These are phyloP conservation scores for Alternaria sp. DNA, from an alignment of 2,329 filamentous ascomycete species.

Conservation along the genomic window DNA sequence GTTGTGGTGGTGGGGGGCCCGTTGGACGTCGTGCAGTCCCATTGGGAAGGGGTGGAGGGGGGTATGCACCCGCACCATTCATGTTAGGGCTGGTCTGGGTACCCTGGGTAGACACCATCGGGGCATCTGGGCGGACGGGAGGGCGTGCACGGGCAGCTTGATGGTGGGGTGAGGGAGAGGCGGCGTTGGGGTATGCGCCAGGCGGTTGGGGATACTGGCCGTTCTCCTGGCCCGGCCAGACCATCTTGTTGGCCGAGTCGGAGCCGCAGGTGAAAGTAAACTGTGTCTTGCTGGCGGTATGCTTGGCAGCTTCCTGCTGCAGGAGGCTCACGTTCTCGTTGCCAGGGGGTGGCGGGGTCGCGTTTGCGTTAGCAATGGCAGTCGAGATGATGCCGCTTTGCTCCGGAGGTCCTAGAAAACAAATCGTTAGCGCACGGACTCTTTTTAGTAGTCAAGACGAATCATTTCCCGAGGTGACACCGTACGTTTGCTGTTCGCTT, in stretches of 20 bases:
- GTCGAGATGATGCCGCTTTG: slow-evolving; percentile 88
- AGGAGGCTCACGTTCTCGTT: slow-evolving; percentile 83
- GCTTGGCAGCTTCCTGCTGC: slow-evolving; percentile 71
- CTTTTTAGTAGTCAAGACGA: slow-evolving; percentile 18
- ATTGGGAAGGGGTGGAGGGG: slow-evolving; percentile 30
- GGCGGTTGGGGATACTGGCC: slow-evolving; percentile 49
- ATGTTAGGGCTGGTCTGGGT: slow-evolving; percentile 65
- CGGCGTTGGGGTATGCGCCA: slow-evolving; percentile 43
- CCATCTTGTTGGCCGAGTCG: slow-evolving; percentile 80
- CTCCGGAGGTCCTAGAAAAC: slow-evolving; percentile 48
- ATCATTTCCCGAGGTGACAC: slow-evolving; percentile 40
- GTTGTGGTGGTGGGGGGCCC: slow-evolving; percentile 50
- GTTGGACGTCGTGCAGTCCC: slow-evolving; percentile 48
- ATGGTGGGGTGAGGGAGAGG: slow-evolving; percentile 28
- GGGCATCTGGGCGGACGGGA: slow-evolving; percentile 42
- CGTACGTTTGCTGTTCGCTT: slow-evolving; percentile 52
- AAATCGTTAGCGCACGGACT: slow-evolving; percentile 50
- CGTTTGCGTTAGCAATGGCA: slow-evolving; percentile 82
- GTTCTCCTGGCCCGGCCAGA: slow-evolving; percentile 72
- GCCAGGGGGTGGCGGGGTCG: slow-evolving; percentile 61
- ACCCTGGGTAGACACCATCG: slow-evolving; percentile 60
- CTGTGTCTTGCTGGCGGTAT: slow-evolving; percentile 77
- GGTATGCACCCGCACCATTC: slow-evolving; percentile 45
- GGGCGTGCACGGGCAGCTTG: slow-evolving; percentile 38
- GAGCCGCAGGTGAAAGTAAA: slow-evolving; percentile 98